These are phyloP conservation scores for Mycena venus DNA, from an alignment of 768 basidiomycete genomes.

Conservation along the genomic window DNA sequence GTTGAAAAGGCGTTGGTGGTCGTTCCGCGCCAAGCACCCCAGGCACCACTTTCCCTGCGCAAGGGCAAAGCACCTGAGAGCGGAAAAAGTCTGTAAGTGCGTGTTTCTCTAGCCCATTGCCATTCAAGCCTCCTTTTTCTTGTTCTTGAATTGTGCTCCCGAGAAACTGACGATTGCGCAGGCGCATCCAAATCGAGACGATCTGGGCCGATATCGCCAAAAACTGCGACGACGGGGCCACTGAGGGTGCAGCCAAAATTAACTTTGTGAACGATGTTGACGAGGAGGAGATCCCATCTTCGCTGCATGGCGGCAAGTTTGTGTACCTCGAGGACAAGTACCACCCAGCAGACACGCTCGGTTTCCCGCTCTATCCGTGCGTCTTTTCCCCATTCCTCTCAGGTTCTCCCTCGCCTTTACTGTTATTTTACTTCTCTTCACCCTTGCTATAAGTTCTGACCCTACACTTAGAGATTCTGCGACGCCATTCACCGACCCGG, in stretches of 20 bases:
- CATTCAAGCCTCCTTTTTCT: not conserved
- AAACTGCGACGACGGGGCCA: not conserved
- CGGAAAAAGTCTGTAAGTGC: slow-evolving; percentile 13
- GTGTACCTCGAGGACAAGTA: slow-evolving; percentile 29
- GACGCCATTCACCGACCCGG: not conserved
- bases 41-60: too few relatives aligned
- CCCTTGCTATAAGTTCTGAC: not conserved
- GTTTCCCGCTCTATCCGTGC: not conserved
- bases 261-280: slow-evolving; percentile 31
- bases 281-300: slow-evolving; percentile 16
- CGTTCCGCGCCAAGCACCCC: too few relatives aligned
- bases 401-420: not conserved
- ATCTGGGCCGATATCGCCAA: slow-evolving; percentile 1
- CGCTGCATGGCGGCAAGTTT: slow-evolving; percentile 6
- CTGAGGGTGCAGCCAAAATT: slow-evolving; percentile 18
- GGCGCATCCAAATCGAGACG: slow-evolving; percentile 21
- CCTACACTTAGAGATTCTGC: not conserved
- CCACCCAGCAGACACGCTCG: not conserved
- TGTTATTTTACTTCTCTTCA: too few relatives aligned
- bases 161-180: not conserved
- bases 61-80: slow-evolving; percentile 23
- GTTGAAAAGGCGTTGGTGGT: too few relatives aligned
- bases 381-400: not conserved
- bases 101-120: not conserved
- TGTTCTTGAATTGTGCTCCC: too few relatives aligned